phyloP scores from a whole-genome alignment of 495 filamentous ascomycete species.

The Hypomontagnella monticulosa region DNA sequence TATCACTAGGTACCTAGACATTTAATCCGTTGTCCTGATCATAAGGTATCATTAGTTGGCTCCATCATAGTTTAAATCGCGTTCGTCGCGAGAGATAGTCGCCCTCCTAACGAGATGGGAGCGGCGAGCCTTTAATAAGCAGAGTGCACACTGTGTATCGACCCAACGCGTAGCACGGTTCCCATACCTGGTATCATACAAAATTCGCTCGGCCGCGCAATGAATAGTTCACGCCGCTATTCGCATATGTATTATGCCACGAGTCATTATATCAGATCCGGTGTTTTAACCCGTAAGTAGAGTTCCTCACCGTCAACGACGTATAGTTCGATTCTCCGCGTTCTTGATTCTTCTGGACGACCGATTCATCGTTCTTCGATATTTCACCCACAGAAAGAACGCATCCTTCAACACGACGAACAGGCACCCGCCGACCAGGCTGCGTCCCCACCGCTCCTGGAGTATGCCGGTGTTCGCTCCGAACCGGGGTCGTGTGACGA shows the following conservation, averaged over 20 bases:
- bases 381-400: constrained; percentile 76
- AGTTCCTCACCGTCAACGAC: neutral
- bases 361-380: constrained; percentile 75
- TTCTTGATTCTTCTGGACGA: constrained; percentile 72
- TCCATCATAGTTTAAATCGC: too few relatives aligned
- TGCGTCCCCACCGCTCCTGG: constrained; percentile 80
- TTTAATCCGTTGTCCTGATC: too few relatives aligned
- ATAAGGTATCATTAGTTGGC: too few relatives aligned
- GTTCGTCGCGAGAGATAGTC: too few relatives aligned
- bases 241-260: neutral
- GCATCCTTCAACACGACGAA: constrained; percentile 83
- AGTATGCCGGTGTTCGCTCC: constrained; percentile 67
- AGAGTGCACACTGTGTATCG: too few relatives aligned
- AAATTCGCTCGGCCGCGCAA: neutral
- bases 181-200: neutral
- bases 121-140: too few relatives aligned
- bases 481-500: constrained; percentile 61
- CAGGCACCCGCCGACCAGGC: constrained; percentile 79
- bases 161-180: too few relatives aligned
- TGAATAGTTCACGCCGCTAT: neutral
- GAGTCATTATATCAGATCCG: neutral
- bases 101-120: too few relatives aligned
- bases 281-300: neutral
- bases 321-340: constrained; percentile 45
- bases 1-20: too few relatives aligned